Conservation (phyloP, 768 basidiomycete species). For the Lentinus tigrinus region DNA sequence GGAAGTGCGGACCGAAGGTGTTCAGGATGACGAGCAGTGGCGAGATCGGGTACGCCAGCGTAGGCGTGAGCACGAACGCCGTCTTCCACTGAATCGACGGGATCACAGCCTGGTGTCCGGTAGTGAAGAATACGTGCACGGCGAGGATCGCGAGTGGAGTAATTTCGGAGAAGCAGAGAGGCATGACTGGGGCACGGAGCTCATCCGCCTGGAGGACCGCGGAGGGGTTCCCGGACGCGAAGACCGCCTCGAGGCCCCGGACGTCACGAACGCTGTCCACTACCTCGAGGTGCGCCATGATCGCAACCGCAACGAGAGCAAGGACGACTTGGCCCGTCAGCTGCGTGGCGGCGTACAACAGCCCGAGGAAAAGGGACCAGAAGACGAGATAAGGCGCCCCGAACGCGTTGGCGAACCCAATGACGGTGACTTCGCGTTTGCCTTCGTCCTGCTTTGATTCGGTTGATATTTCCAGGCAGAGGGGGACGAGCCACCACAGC, state of each 20-base stretch:
- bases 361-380: constrained; percentile 61
- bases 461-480: constrained; percentile 67
- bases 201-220: constrained; percentile 37
- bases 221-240: constrained; percentile 48
- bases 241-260: constrained; percentile 47
- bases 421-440: constrained; percentile 52
- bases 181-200: constrained; percentile 26
- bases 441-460: constrained; percentile 12
- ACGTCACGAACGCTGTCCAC: constrained; percentile 81
- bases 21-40: constrained; percentile 75
- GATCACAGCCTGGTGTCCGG: constrained; percentile 90
- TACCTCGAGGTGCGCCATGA: constrained; percentile 79
- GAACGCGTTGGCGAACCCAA: constrained; percentile 89
- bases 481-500: constrained; percentile 71
- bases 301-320: constrained; percentile 56
- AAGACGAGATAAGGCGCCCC: constrained; percentile 88
- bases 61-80: constrained; percentile 78
- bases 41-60: constrained; percentile 69
- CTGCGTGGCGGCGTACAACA: constrained; percentile 68
- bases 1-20: constrained; percentile 68
- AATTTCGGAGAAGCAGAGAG: constrained; percentile 63
- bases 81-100: constrained; percentile 94
- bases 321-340: constrained; percentile 82
- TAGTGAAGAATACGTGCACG: constrained; percentile 76
- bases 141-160: constrained; percentile 75